Evolutionary conservation across 441 rosid genomes (phyloP), one percentile per base, ranked within the genome.

Genomic region (Hypseocharis bilobata): DNA sequence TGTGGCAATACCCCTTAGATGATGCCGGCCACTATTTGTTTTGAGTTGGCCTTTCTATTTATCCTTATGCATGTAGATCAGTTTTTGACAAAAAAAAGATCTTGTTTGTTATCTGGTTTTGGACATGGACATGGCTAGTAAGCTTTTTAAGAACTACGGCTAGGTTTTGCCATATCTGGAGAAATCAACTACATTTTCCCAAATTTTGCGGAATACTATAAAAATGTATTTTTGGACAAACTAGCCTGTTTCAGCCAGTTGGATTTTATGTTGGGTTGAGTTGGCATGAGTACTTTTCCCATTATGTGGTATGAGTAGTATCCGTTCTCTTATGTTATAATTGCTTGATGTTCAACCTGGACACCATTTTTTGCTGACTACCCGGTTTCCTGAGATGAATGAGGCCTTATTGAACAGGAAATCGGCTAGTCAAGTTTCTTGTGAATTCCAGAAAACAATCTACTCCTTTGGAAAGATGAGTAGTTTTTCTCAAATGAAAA

Each of bases 1-100:
- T 64, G 13, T 68, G 58, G 25, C 62, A 20, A 42, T 62, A 65
- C 57, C 32, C 36, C n/a, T 54, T 3, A 40, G 47, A 32, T 6
- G 28, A 19, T 63, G 6, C 13, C 29, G n/a, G 11, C 13, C 28
- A 6, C 55, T 38, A 16, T 27, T 66, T 66, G 3, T 4, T 28
- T 55, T 34, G 52, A 32, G 8, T 17, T 47, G 22, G 54, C n/a
- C n/a, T 55, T 56, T n/a, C 56, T 13, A 26, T 25, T 10, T 27
- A 8, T 62, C 56, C 23, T 8, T 19, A 10, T n/a, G 22, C 19
- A 11, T 14, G 20, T 27, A 27, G 16, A 58, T 54, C 30, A 54
- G 59, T 22, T 54, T 54, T 6, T 30, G 36, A 30, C 6, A 30
- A 14, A 54, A 7, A 25, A 44, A 2, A 22, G n/a, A 8, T 55